These are phyloP conservation scores for Fonsecaea multimorphosa DNA, from an alignment of 2,329 filamentous ascomycete genomes.

Conservation along the genomic window DNA sequence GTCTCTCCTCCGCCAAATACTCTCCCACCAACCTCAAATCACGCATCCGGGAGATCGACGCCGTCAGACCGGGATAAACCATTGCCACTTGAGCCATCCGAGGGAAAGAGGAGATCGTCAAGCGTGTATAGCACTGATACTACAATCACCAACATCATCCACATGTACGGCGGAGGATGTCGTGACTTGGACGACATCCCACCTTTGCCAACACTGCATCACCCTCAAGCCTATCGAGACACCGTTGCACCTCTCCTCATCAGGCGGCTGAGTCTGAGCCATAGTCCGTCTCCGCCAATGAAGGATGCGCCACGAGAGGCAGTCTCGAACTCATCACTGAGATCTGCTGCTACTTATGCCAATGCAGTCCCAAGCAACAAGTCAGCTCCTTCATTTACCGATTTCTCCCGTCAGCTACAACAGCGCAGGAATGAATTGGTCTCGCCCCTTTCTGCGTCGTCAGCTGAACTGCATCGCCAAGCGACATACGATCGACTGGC, in stretches of 20 bases:
- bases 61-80: constrained; percentile 36
- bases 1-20: constrained; percentile 18
- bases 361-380: constrained; percentile 24
- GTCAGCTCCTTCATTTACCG: constrained; percentile 29
- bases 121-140: constrained; percentile 38
- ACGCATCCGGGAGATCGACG: constrained; percentile 28
- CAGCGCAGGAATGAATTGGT: constrained; percentile 29
- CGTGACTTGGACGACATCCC: constrained; percentile 29
- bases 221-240: constrained; percentile 38
- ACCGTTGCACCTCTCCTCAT: constrained; percentile 37
- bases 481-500: constrained; percentile 29
- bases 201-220: constrained; percentile 26
- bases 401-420: constrained; percentile 34
- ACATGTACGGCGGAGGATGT: constrained; percentile 34
- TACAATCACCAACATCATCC: constrained; percentile 38
- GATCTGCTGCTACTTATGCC: constrained; percentile 32
- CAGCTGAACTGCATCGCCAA: constrained; percentile 27
- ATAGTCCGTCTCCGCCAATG: constrained; percentile 41
- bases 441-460: constrained; percentile 30
- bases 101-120: constrained; percentile 31
- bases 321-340: constrained; percentile 41
- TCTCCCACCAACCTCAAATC: constrained; percentile 21
- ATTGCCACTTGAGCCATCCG: constrained; percentile 33
- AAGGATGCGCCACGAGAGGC: constrained; percentile 39
- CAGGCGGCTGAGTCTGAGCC: constrained; percentile 43